Evolutionary conservation across 768 basidiomycete species (phyloP).

Genomic region (Suillus americanus): DNA sequence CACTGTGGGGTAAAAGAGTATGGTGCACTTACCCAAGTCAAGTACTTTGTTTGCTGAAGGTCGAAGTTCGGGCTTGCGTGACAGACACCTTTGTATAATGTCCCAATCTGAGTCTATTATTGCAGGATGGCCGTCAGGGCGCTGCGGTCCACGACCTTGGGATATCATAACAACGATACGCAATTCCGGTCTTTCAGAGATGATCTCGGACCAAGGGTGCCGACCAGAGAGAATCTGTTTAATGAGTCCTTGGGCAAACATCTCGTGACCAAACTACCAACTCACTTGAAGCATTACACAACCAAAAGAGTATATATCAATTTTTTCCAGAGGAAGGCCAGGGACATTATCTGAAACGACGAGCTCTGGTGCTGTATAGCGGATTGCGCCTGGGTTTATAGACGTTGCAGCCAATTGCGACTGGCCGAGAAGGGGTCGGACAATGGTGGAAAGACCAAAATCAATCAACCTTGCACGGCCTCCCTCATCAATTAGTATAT

Average conservation of each 20-base stretch:
- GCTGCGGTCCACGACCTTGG: neutral
- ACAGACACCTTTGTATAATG: neutral
- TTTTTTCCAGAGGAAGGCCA: neutral
- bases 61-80: neutral
- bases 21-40: neutral
- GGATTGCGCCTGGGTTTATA: neutral
- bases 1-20: neutral
- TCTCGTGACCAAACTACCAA: neutral
- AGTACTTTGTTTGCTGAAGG: neutral
- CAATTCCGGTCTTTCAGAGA: neutral
- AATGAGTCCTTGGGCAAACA: no score
- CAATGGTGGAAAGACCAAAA: neutral
- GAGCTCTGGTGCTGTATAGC: constrained; percentile 3
- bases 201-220: neutral
- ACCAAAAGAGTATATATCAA: constrained; percentile 3
- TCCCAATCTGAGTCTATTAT: neutral
- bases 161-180: neutral
- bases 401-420: neutral
- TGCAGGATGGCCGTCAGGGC: neutral
- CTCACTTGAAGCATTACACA: constrained; percentile 1
- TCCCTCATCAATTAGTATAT: neutral
- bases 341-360: neutral
- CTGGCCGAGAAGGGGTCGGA: neutral
- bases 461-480: neutral
- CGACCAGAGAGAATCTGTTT: constrained; percentile 1